Base-by-base conservation (phyloP, 164 flowering plant species). In the Hamamelis virginiana region DNA sequence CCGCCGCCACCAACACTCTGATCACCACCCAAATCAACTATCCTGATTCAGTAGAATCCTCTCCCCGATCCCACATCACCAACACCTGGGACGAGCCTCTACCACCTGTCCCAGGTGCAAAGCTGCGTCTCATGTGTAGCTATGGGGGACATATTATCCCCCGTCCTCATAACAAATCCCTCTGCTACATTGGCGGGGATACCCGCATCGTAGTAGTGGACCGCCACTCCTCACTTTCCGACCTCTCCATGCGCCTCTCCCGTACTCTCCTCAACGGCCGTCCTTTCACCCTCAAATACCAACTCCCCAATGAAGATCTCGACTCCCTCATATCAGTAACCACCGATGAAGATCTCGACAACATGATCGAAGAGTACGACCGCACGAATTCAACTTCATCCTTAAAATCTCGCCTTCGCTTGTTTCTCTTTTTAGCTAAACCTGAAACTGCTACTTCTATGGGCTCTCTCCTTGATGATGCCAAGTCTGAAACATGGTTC, bases 401-500 rank as follows among this genome's bases (percentile, higher is more conserved):
- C 0, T 21, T 65, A 10, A 44, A 64, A 18, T 75, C 83, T 21
- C 79, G 96, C 5, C 80, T 87, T 23, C 87, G 93, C 9, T 62
- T 86, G 59, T 90, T 87, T 67, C 78, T 89, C 21, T 91, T 91
- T 72, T 78, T 81, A 11, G 52, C 77, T 9, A 91, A 84, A 73
- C 88, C 91, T 1, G 91, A 89, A 10, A 78, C 89, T 0, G 77
- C 89, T 3, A 74, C 85, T 6, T 88, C 97, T 0, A 82, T 92
- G 77, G 96, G 96, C 0, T 75, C 85, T 0, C 76, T 89, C 1
- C 82, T 91, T 0, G 90, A 78, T 21, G 96, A 87, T 52, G 82
- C 90, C 15, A 92, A 92, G 59, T 86, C 94, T 0, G 96, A 90
- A 72, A 82, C 86, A 1, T 92, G 96, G 97, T 92, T 92, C 59